A percentile compares a stretch with the other conserved stretches of the same genome.
Conservation (phyloP, 1,284 basidiomycete genomes). For the Blastosporella zonata region DNA sequence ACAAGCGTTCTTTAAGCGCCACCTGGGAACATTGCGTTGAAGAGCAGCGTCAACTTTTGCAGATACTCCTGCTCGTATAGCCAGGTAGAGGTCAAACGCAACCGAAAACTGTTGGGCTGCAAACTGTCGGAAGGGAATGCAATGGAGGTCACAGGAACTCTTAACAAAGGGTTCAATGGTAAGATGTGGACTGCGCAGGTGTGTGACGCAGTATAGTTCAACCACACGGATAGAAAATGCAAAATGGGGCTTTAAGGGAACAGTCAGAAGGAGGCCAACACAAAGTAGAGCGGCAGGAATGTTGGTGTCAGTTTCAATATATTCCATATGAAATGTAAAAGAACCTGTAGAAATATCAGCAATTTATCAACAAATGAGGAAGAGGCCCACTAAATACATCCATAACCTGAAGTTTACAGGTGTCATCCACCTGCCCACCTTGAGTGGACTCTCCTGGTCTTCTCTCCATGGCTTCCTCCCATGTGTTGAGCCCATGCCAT, state of each 20-base stretch:
- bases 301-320: neutral
- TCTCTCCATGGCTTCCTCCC: neutral
- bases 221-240: slow-evolving; percentile 3
- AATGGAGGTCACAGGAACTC: slow-evolving; percentile 20
- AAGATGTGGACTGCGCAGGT: slow-evolving; percentile 17
- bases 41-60: neutral
- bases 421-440: neutral
- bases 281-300: neutral
- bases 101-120: slow-evolving; percentile 10
- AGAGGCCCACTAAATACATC: neutral
- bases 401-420: neutral
- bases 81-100: slow-evolving; percentile 10
- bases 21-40: neutral
- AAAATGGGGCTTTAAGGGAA: neutral
- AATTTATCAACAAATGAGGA: neutral
- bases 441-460: neutral
- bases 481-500: neutral
- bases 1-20: slow-evolving; percentile 22
- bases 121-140: slow-evolving; percentile 5
- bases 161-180: slow-evolving; percentile 20
- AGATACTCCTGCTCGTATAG: neutral
- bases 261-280: slow-evolving; percentile 11
- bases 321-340: neutral
- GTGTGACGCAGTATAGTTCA: slow-evolving; percentile 13
- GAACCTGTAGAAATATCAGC: neutral